Base-by-base conservation (phyloP, 2,329 filamentous ascomycete species). In the Pseudogymnoascus sp. region DNA sequence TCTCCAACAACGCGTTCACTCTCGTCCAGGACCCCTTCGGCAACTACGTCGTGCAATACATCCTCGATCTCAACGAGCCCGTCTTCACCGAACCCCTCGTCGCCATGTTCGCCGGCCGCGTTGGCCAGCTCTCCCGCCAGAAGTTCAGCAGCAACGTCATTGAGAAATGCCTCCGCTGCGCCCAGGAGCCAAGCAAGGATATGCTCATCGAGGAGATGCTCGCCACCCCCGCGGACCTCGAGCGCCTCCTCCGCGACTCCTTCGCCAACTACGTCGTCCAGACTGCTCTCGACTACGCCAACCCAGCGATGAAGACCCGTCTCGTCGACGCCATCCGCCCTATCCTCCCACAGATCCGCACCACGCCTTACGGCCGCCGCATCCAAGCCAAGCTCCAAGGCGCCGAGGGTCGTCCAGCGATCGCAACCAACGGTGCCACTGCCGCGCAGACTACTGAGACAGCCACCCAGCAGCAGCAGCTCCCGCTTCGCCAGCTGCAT, bases 81-180 rank as follows among this genome's bases (percentile, higher is more conserved):
- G 81, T 81, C 69, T 97, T 96, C 77, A 97, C 93, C 1, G 89
- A 95, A 71, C 93, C 93, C 3, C 81, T 99, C 42, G 95, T 96
- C 66, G 80, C 83, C 62, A 88, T 87, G 72, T 97, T 99, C 79
- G 79, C 83, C 63, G 88, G 88, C 70, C 82, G 81, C 80, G 90
- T 85, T 79, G 89, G 74, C 72, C 83, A 76, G 76, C 83, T 83
- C 14, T 97, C 95, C 5, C 93, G 92, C 74, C 95, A 99, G 80
- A 99, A 99, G 78, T 99, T 99, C 80, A 97, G 92, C 78, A 97
- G 95, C 72, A 99, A 99, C 71, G 95, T 99, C 64, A 93, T 99
- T 67, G 95, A 99, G 80, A 99, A 99, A 76, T 93, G 90, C 71
- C 79, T 97, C 65, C 91, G 95, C 64, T 96, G 91, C 73, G 88